Evolutionary conservation across 306 rosid genomes (phyloP).

Genomic region (Geum urbanum): DNA sequence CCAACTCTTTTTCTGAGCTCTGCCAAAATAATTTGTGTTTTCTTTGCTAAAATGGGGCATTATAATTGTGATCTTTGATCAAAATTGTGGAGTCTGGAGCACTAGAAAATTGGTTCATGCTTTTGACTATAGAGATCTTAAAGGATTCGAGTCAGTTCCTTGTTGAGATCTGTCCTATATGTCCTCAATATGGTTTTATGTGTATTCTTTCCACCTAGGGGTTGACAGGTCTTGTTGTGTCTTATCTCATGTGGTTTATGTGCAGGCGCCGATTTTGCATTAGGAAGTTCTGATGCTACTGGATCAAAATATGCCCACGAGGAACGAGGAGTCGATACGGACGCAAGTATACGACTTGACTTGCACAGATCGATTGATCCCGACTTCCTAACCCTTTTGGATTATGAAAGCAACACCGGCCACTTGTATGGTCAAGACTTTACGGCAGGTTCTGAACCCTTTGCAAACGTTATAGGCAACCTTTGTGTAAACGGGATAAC

Average conservation of each 20-base stretch:
- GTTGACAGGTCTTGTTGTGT: background rate
- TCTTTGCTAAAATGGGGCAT: background rate
- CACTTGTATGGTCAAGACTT: background rate
- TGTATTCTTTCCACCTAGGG: no score
- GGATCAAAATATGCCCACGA: background rate
- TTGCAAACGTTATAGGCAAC: background rate
- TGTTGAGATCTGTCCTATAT: background rate
- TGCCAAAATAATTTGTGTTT: background rate
- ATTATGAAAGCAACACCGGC: background rate
- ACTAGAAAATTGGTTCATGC: background rate
- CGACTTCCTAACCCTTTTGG: background rate
- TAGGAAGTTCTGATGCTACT: background rate
- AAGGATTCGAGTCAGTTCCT: background rate
- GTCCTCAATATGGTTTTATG: no score
- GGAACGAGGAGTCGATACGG: background rate
- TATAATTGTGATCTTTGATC: background rate
- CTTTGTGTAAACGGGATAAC: constrained; percentile 5
- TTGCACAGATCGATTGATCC: background rate
- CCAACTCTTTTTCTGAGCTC: background rate
- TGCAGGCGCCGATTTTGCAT: constrained; percentile 23
- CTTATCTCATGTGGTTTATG: background rate
- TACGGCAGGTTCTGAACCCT: background rate
- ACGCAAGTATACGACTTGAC: background rate
- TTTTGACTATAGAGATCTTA: background rate
- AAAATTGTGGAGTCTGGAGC: background rate